Percentiles rank a stretch among this genome's conserved stretches.
Evolutionary conservation across 169 alveolate genomes (phyloP).

Genomic region (Plasmodium vinckei): DNA sequence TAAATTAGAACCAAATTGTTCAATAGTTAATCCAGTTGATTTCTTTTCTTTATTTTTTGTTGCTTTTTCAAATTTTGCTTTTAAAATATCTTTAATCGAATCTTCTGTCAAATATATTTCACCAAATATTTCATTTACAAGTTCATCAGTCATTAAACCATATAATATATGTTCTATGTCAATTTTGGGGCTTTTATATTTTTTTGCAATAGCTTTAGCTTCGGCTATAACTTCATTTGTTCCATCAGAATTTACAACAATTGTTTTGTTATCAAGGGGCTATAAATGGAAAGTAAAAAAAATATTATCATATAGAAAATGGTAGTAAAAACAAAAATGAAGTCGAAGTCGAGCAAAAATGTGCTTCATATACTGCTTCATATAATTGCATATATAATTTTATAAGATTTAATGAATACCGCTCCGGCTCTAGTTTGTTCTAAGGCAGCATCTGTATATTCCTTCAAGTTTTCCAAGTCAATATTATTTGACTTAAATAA

Average conservation of each 20-base stretch:
- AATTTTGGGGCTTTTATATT: conserved; percentile 51
- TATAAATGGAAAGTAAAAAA: background rate
- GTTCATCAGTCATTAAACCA: conserved; percentile 50
- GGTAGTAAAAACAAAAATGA: background rate
- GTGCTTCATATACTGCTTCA: background rate
- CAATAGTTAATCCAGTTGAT: conserved; percentile 20
- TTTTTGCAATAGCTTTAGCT: conserved; percentile 42
- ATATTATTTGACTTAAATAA: conserved; percentile 39
- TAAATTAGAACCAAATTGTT: conserved; percentile 73
- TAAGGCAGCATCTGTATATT: conserved; percentile 40
- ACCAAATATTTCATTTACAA: conserved; percentile 42
- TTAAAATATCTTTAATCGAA: conserved; percentile 31
- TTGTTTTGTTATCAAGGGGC: conserved; percentile 65
- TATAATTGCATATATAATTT: no score
- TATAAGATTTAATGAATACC: background rate
- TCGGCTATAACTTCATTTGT: conserved; percentile 37
- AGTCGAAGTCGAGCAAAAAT: background rate
- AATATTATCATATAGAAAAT: background rate
- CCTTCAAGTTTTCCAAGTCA: conserved; percentile 32
- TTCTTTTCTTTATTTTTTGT: conserved; percentile 55
- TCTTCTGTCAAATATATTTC: conserved; percentile 55
- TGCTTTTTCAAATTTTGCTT: conserved; percentile 29
- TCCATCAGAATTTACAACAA: conserved; percentile 26
- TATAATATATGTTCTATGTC: conserved; percentile 65
- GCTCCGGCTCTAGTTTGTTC: conserved; percentile 76